Evolutionary conservation across 805 yeast species (phyloP), one percentile per base, ranked within the genome.

Genomic region (Suhomyces sp.): DNA sequence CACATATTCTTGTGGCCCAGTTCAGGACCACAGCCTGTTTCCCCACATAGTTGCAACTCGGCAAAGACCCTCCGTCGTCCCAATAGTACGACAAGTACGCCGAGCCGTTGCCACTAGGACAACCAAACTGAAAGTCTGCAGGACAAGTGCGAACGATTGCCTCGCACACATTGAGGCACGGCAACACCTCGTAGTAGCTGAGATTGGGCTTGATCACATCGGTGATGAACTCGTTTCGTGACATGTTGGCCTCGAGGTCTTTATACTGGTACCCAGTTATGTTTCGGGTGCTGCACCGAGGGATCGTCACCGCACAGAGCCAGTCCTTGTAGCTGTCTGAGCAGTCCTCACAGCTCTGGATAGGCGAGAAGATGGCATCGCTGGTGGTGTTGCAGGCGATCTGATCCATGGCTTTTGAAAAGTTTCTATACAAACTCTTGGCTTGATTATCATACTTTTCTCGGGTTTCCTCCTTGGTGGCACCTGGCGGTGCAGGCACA

Each of bases 221-320:
- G 57, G 83, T 79, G 39, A 93, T 76, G 55, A 79, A 81, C 4
- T 71, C 69, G 59, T 80, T 88, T 55, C 99, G 77, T 9, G 88
- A 84, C 4, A 73, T 65, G 13, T 76, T 76, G 4, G 71, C 71
- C 3, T 69, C 66, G 7, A 17, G 20, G 8, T 41, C 44, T 31
- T 96, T 73, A 24, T 59, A 52, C 19, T 67, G 65, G 63, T 79
- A 84, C 6, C 80, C 80, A 0, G 76, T 59, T 7, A 69, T 54
- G 6, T 79, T 63, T 12, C 64, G 56, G 12, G 86, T 83, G 1
- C 89, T 76, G 60, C 99, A 93, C 27, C 97, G 74, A 0, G 98
- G 98, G 5, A 93, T 88, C 0, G 90, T 76, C 3, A 90, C 89
- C 0, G 96, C 78, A 69, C 99, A 93, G 17, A 94, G 76, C 99